Evolutionary conservation across 2,329 filamentous ascomycete species (phyloP), one percentile per base, ranked within the genome.

Genomic region (Penicillium sp.): DNA sequence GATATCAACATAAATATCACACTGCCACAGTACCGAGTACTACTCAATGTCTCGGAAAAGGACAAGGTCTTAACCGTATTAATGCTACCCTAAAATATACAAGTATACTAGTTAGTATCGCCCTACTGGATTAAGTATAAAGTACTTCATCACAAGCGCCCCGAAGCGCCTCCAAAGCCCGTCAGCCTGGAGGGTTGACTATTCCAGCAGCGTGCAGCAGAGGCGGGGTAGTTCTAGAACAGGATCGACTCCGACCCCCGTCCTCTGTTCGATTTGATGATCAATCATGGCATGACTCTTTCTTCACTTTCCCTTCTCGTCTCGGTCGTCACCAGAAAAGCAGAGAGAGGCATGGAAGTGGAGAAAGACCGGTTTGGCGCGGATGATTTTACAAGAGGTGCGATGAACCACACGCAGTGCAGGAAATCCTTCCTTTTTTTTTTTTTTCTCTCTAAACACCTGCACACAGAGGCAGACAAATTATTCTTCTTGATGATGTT

Each of bases 201-300:
- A 54, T 54, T 54, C 36, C 23, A 46, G 51, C 51, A 47, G 46
- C 46, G 42, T 54, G 51, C 51, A 54, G 46, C 24, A 26, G 46
- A 46, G 51, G 51, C 45, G 51, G 49, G 49, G 49, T 49, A 49
- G 39, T n/a, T 23, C 51, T 37, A 40, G 51, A 50, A 48, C 51
- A 15, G 37, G 9, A 21, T 37, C 32, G 46, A 47, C 42, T 50
- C 37, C 36, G 36, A 40, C 36, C 26, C 26, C 13, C 10, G n/a
- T 15, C 36, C 13, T 15, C 13, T 17, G 7, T 13, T 15, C 26
- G 36, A 23, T n/a, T n/a, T n/a, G n/a, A n/a, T n/a, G n/a, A n/a
- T n/a, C n/a, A n/a, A n/a, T n/a, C n/a, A n/a, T n/a, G n/a, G n/a
- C n/a, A n/a, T n/a, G n/a, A n/a, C n/a, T n/a, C 23, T n/a, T 29